Evolutionary conservation across 768 basidiomycete genomes (phyloP).

Genomic region (Austroboletus eburneus): DNA sequence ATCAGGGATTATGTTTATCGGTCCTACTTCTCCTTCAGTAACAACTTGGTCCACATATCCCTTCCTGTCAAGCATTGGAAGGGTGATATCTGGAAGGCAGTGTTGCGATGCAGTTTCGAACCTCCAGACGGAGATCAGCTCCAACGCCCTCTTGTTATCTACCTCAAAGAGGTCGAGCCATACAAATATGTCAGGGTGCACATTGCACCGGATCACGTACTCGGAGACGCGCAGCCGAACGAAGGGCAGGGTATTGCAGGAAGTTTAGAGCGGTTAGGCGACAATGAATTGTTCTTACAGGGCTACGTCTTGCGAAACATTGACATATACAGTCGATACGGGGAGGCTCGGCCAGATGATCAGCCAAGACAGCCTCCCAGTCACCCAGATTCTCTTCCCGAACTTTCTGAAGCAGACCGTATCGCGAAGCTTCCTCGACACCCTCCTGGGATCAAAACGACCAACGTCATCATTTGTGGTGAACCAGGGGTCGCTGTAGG

Average conservation of each 20-base stretch:
- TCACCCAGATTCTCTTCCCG: conserved; percentile 7
- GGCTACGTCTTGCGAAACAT: conserved; percentile 13
- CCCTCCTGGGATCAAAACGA: conserved; percentile 17
- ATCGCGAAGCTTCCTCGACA: conserved; percentile 16
- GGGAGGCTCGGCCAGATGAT: background rate
- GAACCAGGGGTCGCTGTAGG: conserved; percentile 34
- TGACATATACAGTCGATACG: conserved; percentile 4
- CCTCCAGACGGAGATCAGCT: conserved; percentile 3
- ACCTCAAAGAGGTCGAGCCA: conserved; percentile 14
- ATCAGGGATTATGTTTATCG: conserved; percentile 12
- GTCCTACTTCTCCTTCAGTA: conserved; percentile 15
- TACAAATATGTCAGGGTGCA: conserved; percentile 16
- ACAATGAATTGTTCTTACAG: conserved; percentile 8
- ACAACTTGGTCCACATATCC: conserved; percentile 19
- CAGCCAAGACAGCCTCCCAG: background rate
- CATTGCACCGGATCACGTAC: background rate
- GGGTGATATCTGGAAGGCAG: conserved; percentile 16
- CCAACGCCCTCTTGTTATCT: conserved; percentile 22
- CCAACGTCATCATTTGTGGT: conserved; percentile 42
- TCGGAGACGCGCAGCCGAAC: background rate
- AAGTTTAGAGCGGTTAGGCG: conserved; percentile 19
- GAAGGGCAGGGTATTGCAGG: conserved; percentile 4
- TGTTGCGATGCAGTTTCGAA: conserved; percentile 24
- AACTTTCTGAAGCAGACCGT: conserved; percentile 16
- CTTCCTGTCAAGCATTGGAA: conserved; percentile 16